These are phyloP conservation scores for Talaromyces piceae DNA, from an alignment of 2,329 filamentous ascomycete genomes.

Conservation along the genomic window DNA sequence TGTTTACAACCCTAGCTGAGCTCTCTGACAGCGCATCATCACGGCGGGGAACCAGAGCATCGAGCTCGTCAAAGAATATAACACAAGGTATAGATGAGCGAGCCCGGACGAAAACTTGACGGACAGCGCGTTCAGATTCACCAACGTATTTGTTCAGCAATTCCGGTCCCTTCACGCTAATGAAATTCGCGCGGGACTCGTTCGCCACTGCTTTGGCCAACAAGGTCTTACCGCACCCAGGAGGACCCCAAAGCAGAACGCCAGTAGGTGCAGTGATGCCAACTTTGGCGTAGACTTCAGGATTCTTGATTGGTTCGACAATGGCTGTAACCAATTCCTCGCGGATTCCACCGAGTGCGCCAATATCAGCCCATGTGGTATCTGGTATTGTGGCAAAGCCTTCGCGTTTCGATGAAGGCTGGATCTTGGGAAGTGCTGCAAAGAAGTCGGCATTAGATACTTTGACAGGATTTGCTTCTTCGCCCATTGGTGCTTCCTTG, in stretches of 20 bases:
- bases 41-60: slow-evolving; percentile 79
- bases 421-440: slow-evolving; percentile 64
- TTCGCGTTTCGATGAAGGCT: slow-evolving; percentile 79
- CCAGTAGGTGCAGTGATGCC: slow-evolving; percentile 78
- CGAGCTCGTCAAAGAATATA: slow-evolving; percentile 96
- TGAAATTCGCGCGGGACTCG: slow-evolving; percentile 94
- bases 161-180: slow-evolving; percentile 93
- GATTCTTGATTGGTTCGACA: slow-evolving; percentile 78
- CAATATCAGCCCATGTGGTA: slow-evolving; percentile 88
- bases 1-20: slow-evolving; percentile 85
- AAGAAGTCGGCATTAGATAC: slow-evolving; percentile 65
- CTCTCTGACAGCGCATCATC: slow-evolving; percentile 74
- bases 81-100: slow-evolving; percentile 83
- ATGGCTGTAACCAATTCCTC: slow-evolving; percentile 78
- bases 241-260: slow-evolving; percentile 91
- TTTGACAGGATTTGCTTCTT: slow-evolving; percentile 47
- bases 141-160: slow-evolving; percentile 96
- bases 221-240: slow-evolving; percentile 93
- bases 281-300: slow-evolving; percentile 65
- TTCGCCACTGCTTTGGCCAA: slow-evolving; percentile 95
- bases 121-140: slow-evolving; percentile 86
- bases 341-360: slow-evolving; percentile 71
- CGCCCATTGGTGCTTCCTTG: slow-evolving; percentile 44
- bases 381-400: slow-evolving; percentile 92
- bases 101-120: slow-evolving; percentile 84